Evolutionary conservation across 1,284 basidiomycete genomes (phyloP).

Genomic region (Trichosporon coremiiforme): DNA sequence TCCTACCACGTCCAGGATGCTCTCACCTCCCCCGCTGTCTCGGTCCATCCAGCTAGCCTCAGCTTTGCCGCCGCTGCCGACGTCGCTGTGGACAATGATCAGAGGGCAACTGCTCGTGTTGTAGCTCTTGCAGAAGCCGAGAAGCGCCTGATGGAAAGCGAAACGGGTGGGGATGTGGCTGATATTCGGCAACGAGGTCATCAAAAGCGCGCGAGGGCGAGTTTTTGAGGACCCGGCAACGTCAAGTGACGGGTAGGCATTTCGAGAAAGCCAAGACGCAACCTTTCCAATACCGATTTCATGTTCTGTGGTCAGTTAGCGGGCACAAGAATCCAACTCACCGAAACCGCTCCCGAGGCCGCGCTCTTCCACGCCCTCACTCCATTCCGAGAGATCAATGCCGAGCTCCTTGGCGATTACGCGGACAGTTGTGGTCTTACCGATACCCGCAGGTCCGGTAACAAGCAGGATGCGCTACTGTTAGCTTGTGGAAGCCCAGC

Average conservation of each 20-base stretch:
- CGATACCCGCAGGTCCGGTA: conserved; percentile 86
- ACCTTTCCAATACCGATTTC: conserved; percentile 75
- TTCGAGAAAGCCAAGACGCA: conserved; percentile 71
- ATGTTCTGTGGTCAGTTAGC: conserved; percentile 51
- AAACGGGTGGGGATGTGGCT: conserved; percentile 71
- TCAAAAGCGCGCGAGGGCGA: conserved; percentile 64
- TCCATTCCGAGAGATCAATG: conserved; percentile 85
- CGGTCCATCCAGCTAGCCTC: conserved; percentile 59
- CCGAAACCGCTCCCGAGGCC: conserved; percentile 47
- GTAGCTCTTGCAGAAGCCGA: conserved; percentile 61
- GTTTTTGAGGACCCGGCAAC: conserved; percentile 58
- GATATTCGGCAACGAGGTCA: conserved; percentile 92
- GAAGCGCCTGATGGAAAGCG: conserved; percentile 73
- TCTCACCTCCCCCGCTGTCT: conserved; percentile 60
- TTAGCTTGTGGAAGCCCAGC: conserved; percentile 8
- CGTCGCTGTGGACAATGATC: conserved; percentile 81
- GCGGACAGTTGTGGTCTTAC: conserved; percentile 82
- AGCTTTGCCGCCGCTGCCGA: conserved; percentile 70
- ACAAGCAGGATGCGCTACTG: conserved; percentile 76
- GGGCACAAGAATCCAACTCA: conserved; percentile 17
- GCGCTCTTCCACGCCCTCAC: conserved; percentile 56
- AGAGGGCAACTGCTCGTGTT: conserved; percentile 64
- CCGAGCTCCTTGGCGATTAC: conserved; percentile 74
- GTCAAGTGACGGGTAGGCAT: conserved; percentile 66
- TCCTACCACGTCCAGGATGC: conserved; percentile 57